These are phyloP conservation scores for Phytopythium chamaehyphon DNA, from an alignment of 352 stramenopile species.

Conservation along the genomic window DNA sequence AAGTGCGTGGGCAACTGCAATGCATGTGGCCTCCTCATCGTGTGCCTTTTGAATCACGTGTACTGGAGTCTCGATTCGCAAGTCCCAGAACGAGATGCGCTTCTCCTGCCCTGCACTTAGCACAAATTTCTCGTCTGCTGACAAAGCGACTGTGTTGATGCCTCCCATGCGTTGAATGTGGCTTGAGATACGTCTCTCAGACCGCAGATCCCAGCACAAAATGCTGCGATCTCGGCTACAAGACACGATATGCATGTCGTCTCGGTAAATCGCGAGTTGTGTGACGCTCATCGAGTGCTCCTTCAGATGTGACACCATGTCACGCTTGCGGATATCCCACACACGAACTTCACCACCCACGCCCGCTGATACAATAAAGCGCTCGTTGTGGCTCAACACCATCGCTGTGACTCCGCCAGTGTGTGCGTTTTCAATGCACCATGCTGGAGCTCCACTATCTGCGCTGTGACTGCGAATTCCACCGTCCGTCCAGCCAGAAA, in stretches of 20 bases:
- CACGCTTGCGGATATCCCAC: slow-evolving; percentile 90
- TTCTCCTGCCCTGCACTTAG: slow-evolving; percentile 91
- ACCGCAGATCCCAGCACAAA: slow-evolving; percentile 91
- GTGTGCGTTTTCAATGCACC: slow-evolving; percentile 90
- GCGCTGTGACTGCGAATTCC: slow-evolving; percentile 84
- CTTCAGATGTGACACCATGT: slow-evolving; percentile 90
- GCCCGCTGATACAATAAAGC: slow-evolving; percentile 81
- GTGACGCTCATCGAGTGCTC: slow-evolving; percentile 89
- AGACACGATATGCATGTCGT: slow-evolving; percentile 89
- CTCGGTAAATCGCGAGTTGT: slow-evolving; percentile 80
- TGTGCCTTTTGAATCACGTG: slow-evolving; percentile 70
- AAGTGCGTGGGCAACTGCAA: slow-evolving; percentile 83
- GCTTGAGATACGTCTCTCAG: slow-evolving; percentile 78
- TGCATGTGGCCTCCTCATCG: slow-evolving; percentile 85
- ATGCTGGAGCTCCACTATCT: slow-evolving; percentile 79
- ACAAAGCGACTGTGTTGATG: slow-evolving; percentile 91
- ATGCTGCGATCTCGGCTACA: slow-evolving; percentile 89
- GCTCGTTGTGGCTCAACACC: slow-evolving; percentile 88
- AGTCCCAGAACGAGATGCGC: slow-evolving; percentile 91
- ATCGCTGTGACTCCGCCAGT: slow-evolving; percentile 87
- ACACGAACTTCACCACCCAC: slow-evolving; percentile 87
- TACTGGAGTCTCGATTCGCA: slow-evolving; percentile 82
- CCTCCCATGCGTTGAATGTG: slow-evolving; percentile 93
- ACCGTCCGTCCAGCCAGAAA: slow-evolving; percentile 90
- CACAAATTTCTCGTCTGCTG: slow-evolving; percentile 82